phyloP scores from a whole-genome alignment of 345 rosid species.

The Bruguiera sexangula region DNA sequence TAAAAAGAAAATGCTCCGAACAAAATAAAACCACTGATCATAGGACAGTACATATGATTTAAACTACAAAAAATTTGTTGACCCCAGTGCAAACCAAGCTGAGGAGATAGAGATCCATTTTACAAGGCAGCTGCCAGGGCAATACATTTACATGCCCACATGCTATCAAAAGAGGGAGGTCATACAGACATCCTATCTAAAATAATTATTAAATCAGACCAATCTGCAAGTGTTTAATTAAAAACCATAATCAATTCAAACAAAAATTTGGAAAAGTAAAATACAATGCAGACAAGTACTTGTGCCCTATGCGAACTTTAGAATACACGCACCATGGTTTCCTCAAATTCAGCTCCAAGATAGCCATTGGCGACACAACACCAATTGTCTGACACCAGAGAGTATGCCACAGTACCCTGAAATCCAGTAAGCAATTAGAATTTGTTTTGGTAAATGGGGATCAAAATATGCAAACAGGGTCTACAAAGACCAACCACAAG shows the following conservation, averaged over 20 bases:
- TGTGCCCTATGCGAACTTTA: not conserved
- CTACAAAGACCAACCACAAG: not conserved
- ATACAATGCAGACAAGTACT: not conserved
- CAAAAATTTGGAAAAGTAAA: not conserved
- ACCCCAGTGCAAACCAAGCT: no score
- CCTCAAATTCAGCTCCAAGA: constrained; percentile 77
- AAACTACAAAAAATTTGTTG: no score
- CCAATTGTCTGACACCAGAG: constrained; percentile 74
- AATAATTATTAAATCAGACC: no score
- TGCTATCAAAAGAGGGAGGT: not conserved
- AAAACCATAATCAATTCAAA: not conserved
- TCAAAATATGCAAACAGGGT: not conserved
- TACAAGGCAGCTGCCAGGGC: not conserved
- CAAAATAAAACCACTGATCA: not conserved
- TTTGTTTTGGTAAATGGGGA: not conserved
- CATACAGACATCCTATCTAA: not conserved
- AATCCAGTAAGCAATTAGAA: constrained; percentile 14
- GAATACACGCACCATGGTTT: constrained; percentile 48
- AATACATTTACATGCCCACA: not conserved
- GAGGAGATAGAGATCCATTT: no score
- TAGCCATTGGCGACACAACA: constrained; percentile 71
- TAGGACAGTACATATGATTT: no score
- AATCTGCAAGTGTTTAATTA: not conserved
- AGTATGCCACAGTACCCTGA: constrained; percentile 95
- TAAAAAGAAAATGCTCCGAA: not conserved